Percentiles rank a stretch among this genome's conserved stretches.
These are phyloP conservation scores for Cnidoscolus chayamansa DNA, from an alignment of 441 rosid species.

Conservation along the genomic window DNA sequence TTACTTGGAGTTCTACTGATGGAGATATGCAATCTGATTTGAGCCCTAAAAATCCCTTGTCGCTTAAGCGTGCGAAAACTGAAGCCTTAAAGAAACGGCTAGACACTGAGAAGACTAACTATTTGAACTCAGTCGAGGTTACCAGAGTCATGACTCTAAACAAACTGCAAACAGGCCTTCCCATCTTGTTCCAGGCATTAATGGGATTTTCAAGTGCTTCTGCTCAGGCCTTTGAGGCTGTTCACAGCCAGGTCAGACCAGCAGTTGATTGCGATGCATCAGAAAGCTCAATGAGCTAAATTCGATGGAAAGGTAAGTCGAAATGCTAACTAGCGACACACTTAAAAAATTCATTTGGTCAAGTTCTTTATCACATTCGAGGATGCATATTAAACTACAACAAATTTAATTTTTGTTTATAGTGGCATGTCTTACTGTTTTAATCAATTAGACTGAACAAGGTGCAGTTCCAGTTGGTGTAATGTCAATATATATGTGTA, in stretches of 20 bases:
- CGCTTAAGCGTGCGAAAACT: slow-evolving; percentile 58
- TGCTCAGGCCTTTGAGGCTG: slow-evolving; percentile 54
- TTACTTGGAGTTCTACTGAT: slow-evolving; percentile 36
- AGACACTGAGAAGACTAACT: slow-evolving; percentile 55
- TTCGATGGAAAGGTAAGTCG: not conserved
- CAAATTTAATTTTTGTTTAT: slow-evolving; percentile 10
- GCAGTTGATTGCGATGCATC: slow-evolving; percentile 32
- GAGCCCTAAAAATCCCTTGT: slow-evolving; percentile 73
- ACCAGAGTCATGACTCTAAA: slow-evolving; percentile 61
- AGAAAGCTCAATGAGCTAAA: slow-evolving; percentile 31
- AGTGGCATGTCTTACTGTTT: not conserved
- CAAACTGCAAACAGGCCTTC: slow-evolving; percentile 74
- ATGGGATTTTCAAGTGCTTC: slow-evolving; percentile 59
- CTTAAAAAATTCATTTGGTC: not conserved
- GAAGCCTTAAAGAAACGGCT: slow-evolving; percentile 53
- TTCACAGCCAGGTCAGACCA: slow-evolving; percentile 31
- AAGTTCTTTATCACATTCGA: not conserved
- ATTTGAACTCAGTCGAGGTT: slow-evolving; percentile 44
- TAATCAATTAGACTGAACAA: slow-evolving; percentile 5
- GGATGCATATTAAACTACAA: not conserved
- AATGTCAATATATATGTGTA: no score
- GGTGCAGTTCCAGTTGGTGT: not conserved
- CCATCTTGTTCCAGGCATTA: slow-evolving; percentile 68
- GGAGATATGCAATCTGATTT: slow-evolving; percentile 40
- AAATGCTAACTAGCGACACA: not conserved